Evolutionary conservation across 1,284 basidiomycete species (phyloP), one percentile per base, ranked within the genome.

Genomic region (Ceratobasidium sp.): DNA sequence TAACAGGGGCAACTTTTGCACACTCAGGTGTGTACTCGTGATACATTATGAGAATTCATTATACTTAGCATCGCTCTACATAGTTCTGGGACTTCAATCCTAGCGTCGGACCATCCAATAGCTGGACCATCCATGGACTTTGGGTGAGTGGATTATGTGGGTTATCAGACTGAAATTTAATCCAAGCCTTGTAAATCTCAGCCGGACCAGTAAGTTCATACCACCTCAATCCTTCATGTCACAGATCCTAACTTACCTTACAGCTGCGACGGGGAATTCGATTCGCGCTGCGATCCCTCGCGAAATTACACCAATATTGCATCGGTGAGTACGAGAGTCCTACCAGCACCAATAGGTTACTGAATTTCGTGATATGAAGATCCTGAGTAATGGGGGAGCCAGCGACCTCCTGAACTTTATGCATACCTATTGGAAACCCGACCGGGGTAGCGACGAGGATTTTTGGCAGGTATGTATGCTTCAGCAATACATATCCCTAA

Each of bases 181-280:
- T 30, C 28, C 1, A 21, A 38, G 6, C n/a, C 47, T 8, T 26
- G 14, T 49, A 2, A 43, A 30, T 61, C 47, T 52, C 46, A 71
- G 69, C 69, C 69, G 32, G 69, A 71, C 35, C 69, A 71, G 69
- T 71, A 30, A 46, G 69, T 26, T 52, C 11, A n/a, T 6, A 7
- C 28, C 7, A 5, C 6, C 26, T 16, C n/a, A 14, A 9, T 18
- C 21, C 28, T 16, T 5, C 13, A 14, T n/a, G 9, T 7, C 26
- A 7, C 44, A 11, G 26, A 26, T 52, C 1, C 46, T 50, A 28
- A 55, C 32, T 1, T 8, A 28, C 4, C 52, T 30, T 75, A 71
- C 75, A 91, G 90, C 78, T 93, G 92, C 77, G 90, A 93, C 80
- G 86, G 85, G 16, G 87, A 88, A 5, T 93, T 86, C 79, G 77